Conservation (phyloP, 345 rosid genomes). For the Conringia planisiliqua region DNA sequence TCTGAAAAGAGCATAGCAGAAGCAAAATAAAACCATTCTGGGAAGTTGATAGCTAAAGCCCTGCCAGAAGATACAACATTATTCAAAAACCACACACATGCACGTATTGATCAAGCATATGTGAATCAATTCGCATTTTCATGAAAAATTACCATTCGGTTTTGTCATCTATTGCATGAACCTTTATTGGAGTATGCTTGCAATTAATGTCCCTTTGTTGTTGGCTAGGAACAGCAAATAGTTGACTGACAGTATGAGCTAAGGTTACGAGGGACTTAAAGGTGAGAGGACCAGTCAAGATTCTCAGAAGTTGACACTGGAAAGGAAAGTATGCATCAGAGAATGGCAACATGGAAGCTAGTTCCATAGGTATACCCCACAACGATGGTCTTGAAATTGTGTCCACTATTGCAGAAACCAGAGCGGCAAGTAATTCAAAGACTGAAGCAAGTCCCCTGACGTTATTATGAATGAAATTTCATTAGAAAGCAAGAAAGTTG, state of each 20-base stretch:
- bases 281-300: constrained; percentile 51
- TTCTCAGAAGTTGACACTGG: constrained; percentile 40
- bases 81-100: neutral
- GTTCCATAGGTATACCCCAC: constrained; percentile 65
- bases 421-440: constrained; percentile 50
- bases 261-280: constrained; percentile 37
- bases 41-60: constrained; percentile 79
- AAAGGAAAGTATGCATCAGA: constrained; percentile 63
- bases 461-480: constrained; percentile 21
- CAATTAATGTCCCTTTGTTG: constrained; percentile 14
- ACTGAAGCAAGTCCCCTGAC: constrained; percentile 64
- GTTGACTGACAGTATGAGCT: constrained; percentile 38
- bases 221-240: constrained; percentile 14
- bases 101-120: neutral
- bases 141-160: constrained; percentile 55
- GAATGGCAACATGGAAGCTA: constrained; percentile 59
- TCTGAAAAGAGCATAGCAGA: constrained; percentile 50
- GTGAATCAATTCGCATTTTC: neutral
- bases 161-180: constrained; percentile 42
- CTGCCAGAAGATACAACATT: constrained; percentile 37
- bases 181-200: constrained; percentile 29
- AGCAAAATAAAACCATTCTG: constrained; percentile 79
- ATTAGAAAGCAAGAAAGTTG: constrained; percentile 2
- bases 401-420: constrained; percentile 52
- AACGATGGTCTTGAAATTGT: constrained; percentile 54